Evolutionary conservation across 306 rosid species (phyloP), one percentile per base, ranked within the genome.

Genomic region (Vigna nakashimae): DNA sequence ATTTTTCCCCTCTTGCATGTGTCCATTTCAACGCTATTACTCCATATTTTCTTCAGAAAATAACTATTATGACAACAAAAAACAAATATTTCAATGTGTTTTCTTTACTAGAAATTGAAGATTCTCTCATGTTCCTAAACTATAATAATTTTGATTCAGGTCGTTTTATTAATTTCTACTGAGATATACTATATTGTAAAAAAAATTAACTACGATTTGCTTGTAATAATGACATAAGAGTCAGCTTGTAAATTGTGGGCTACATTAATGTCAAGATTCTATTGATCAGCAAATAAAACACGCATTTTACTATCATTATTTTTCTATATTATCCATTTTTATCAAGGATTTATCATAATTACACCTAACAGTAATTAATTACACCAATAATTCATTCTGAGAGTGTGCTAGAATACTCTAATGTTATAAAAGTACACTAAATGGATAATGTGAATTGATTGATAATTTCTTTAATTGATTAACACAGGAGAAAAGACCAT

Each of bases 301-400:
- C 10, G 1, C 9, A 53, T 18, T 26, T 2, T 20, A 56, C 4
- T 1, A 6, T 56, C 40, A 12, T 20, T 22, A 38, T 56, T 12
- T 1, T 73, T 73, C 9, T 28, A 30, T 46, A 6, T 48, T 8
- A 56, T n/a, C 50, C n/a, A 10, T 77, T 69, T 7, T 13, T 53
- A 53, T 77, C 58, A 77, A 40, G 20, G 43, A 26, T 66, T 76
- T 26, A 77, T 24, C 30, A 77, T 36, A n/a, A 66, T 10, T 43
- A 77, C 48, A 5, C 45, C 36, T 40, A 38, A 48, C 9, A 52
- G 2, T 16, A 14, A 12, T 3, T n/a, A 28, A n/a, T n/a, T 18
- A n/a, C 66, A 28, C 69, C 15, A 26, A 16, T 20, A 62, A 18
- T 17, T 32, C 12, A 24, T 20, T n/a, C 0, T 0, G 42, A 65